phyloP scores from a whole-genome alignment of 2,329 filamentous ascomycete genomes.

The Macrophomina phaseolina region DNA sequence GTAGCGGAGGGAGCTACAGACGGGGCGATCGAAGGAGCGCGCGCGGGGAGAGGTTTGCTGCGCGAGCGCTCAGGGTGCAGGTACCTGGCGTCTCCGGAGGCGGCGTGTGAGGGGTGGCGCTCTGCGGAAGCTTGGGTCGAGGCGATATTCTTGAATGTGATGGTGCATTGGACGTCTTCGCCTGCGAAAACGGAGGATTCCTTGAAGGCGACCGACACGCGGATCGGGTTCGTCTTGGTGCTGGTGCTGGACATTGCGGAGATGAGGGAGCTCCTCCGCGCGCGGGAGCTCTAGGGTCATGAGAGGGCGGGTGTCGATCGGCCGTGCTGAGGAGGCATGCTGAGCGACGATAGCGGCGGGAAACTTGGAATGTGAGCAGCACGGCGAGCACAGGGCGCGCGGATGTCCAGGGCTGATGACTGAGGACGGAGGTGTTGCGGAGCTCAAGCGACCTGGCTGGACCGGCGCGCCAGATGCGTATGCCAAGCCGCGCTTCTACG shows the following conservation, averaged over 20 bases:
- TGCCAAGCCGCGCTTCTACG: constrained; percentile 12
- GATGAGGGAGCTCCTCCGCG: constrained; percentile 27
- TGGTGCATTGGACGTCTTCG: constrained; percentile 92
- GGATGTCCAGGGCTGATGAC: constrained; percentile 15
- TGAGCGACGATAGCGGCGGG: not conserved
- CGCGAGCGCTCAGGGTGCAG: constrained; percentile 25
- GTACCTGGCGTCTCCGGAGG: constrained; percentile 32
- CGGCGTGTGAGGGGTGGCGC: constrained; percentile 39
- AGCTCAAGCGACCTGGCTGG: constrained; percentile 19
- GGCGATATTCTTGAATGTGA: constrained; percentile 90
- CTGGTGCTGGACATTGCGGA: constrained; percentile 26
- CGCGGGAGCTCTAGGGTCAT: constrained; percentile 28
- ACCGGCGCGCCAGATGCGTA: constrained; percentile 9
- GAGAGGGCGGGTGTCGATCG: constrained; percentile 25
- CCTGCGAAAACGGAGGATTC: constrained; percentile 95
- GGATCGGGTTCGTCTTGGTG: constrained; percentile 68
- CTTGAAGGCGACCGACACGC: constrained; percentile 94
- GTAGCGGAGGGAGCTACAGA: constrained; percentile 33
- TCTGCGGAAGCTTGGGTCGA: constrained; percentile 46
- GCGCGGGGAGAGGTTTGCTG: constrained; percentile 29
- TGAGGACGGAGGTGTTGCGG: constrained; percentile 25
- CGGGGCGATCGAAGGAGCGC: constrained; percentile 34
- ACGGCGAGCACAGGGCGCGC: constrained; percentile 23
- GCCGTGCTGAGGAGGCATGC: constrained; percentile 20
- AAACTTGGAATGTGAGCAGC: not conserved